Percentiles rank a stretch among this genome's conserved stretches.
Evolutionary conservation across 2,329 filamentous ascomycete genomes (phyloP).

Genomic region (Reticulascus tulasneorum): DNA sequence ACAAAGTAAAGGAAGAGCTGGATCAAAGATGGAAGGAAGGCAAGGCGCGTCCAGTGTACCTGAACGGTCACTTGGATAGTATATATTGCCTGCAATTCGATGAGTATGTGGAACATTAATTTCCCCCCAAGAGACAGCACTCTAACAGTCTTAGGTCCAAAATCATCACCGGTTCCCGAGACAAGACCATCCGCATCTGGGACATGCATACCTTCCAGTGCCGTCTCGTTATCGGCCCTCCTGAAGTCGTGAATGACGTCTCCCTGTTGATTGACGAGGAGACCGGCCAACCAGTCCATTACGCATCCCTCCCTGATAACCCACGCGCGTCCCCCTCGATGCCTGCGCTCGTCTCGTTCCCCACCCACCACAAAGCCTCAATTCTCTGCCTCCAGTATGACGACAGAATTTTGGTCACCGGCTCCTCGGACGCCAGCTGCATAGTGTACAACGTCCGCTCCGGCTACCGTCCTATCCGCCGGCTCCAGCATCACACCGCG

Average conservation of each 20-base stretch:
- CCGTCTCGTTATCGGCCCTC: slow-evolving; percentile 79
- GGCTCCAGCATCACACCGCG: slow-evolving; percentile 73
- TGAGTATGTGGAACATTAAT: slow-evolving; percentile 59
- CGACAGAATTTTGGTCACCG: slow-evolving; percentile 86
- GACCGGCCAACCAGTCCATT: slow-evolving; percentile 50
- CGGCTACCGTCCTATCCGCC: slow-evolving; percentile 74
- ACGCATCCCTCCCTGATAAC: slow-evolving; percentile 50
- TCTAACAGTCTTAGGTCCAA: slow-evolving; percentile 80
- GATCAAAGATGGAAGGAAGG: slow-evolving; percentile 76
- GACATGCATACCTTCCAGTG: slow-evolving; percentile 87
- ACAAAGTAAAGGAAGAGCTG: slow-evolving; percentile 70
- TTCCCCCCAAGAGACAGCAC: background rate
- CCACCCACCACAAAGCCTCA: slow-evolving; percentile 78
- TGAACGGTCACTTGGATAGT: slow-evolving; percentile 90
- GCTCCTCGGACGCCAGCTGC: slow-evolving; percentile 86
- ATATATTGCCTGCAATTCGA: slow-evolving; percentile 99
- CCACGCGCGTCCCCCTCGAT: slow-evolving; percentile 41
- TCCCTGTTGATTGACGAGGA: slow-evolving; percentile 49
- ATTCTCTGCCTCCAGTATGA: slow-evolving; percentile 96
- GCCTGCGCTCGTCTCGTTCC: slow-evolving; percentile 54
- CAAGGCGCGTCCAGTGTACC: slow-evolving; percentile 76
- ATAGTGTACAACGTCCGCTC: slow-evolving; percentile 84
- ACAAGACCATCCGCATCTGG: slow-evolving; percentile 95
- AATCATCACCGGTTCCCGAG: slow-evolving; percentile 93
- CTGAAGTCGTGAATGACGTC: slow-evolving; percentile 53